Evolutionary conservation across 768 basidiomycete species (phyloP), one percentile per base, ranked within the genome.

Genomic region (Lentinula edodes): DNA sequence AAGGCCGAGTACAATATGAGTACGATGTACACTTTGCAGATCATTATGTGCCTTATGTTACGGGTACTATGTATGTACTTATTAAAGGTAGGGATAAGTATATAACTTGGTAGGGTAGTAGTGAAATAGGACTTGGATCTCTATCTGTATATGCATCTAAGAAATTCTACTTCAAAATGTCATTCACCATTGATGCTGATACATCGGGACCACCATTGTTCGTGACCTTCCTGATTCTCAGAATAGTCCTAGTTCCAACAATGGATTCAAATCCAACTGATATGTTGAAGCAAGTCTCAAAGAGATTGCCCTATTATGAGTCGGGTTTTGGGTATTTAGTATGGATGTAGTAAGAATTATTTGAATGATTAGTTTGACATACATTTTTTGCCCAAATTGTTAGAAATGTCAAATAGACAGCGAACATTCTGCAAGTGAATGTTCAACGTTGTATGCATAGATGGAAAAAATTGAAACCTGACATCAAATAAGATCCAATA

Each of bases 401-500:
- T 3, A 54, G 8, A 20, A 35, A 54, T 13, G 53, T 38, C 13
- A 54, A 18, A 20, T 54, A 54, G 16, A 39, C 18, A 20, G 35
- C 34, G 41, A 54, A 38, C 34, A 54, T 38, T 16, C 53, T 54
- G 16, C 5, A 38, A 39, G 15, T 10, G 34, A 10, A 39, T 35
- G 16, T 28, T 34, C 16, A 13, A 35, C n/a, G 2, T 9, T n/a
- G 18, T 34, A 13, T 12, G 9, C 28, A 34, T 6, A 5, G 16
- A 36, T 28, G 28, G 12, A 6, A 52, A 54, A 18, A 6, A 13
- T 32, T 16, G 54, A 5, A 50, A n/a, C 72, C 83, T 67, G 68
- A 85, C 85, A 83, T 74, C 7, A 85, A 66, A 66, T 85, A 87
- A 63, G 85, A 86, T 5, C 81, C 65, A 28, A 86, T 69, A 1